phyloP scores from a whole-genome alignment of 345 rosid genomes.

The Linum lewisii region DNA sequence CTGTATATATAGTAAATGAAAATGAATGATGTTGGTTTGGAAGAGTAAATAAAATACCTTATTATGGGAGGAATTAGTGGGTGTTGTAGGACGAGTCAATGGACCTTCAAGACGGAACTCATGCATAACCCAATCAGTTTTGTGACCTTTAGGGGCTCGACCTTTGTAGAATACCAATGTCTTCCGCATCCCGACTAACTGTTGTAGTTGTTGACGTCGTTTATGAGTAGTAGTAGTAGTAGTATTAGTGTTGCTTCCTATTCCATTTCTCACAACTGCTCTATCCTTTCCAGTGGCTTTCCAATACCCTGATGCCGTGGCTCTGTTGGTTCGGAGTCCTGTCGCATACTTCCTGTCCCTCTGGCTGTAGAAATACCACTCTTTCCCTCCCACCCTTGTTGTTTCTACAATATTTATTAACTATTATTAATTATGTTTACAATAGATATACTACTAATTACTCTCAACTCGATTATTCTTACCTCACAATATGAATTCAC shows the following conservation, averaged over 20 bases:
- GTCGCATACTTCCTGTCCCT: constrained; percentile 87
- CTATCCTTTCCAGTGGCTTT: constrained; percentile 93
- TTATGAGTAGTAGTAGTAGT: no score
- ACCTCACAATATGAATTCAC: no score
- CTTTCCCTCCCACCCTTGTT: constrained; percentile 78
- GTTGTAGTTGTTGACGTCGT: neutral
- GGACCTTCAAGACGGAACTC: constrained; percentile 70
- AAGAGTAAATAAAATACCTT: constrained; percentile 22
- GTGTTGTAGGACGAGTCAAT: constrained; percentile 24
- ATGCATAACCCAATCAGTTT: constrained; percentile 90
- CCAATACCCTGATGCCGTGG: constrained; percentile 84
- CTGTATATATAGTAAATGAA: no score
- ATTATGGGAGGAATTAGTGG: constrained; percentile 14
- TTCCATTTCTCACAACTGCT: constrained; percentile 34
- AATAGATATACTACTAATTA: no score
- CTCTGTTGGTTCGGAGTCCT: constrained; percentile 80
- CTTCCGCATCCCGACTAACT: constrained; percentile 92
- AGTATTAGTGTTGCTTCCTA: neutral
- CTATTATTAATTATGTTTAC: neutral
- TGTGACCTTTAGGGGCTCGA: constrained; percentile 82
- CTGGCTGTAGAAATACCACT: constrained; percentile 84
- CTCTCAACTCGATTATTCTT: no score
- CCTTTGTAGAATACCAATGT: constrained; percentile 89
- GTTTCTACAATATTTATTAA: constrained; percentile 26
- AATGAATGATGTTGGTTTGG: no score